Conservation (phyloP, 495 filamentous ascomycete species). For the Tuber indicum region DNA sequence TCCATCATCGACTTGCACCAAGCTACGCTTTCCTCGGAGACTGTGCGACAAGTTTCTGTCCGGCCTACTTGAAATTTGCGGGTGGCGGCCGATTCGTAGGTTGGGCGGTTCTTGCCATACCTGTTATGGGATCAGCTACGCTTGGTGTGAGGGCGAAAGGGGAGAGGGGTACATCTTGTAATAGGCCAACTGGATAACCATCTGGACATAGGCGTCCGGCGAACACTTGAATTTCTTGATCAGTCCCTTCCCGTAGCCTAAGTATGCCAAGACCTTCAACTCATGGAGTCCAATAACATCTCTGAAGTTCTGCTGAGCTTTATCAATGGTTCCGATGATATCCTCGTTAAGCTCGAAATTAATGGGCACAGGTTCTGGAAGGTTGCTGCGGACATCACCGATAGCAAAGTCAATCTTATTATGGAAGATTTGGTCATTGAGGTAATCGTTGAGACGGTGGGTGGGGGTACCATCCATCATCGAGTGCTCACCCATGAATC, state of each 20-base stretch:
- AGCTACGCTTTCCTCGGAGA: constrained; percentile 84
- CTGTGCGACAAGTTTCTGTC: constrained; percentile 89
- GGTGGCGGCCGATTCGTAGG: constrained; percentile 94
- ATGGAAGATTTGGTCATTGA: constrained; percentile 80
- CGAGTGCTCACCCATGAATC: constrained; percentile 97
- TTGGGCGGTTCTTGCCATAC: constrained; percentile 93
- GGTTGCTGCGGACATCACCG: constrained; percentile 65
- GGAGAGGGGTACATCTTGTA: constrained; percentile 66
- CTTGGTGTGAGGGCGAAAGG: background rate
- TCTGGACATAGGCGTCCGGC: constrained; percentile 95
- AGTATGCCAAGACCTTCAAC: constrained; percentile 86
- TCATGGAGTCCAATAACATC: constrained; percentile 79
- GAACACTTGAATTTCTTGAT: constrained; percentile 99
- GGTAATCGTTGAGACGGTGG: constrained; percentile 88
- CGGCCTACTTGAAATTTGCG: constrained; percentile 92
- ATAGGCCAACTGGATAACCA: constrained; percentile 98
- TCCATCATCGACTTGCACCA: constrained; percentile 84
- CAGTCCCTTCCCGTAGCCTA: constrained; percentile 94
- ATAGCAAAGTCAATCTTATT: constrained; percentile 83
- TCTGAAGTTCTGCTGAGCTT: constrained; percentile 67
- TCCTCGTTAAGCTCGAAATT: constrained; percentile 69
- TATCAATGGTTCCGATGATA: constrained; percentile 65
- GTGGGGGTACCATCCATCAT: constrained; percentile 99
- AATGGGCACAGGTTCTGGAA: constrained; percentile 72
- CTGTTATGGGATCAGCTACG: constrained; percentile 1